These are phyloP conservation scores for Oryza glaberrima DNA, from an alignment of 176 grass and related monocot genomes.

Conservation along the genomic window DNA sequence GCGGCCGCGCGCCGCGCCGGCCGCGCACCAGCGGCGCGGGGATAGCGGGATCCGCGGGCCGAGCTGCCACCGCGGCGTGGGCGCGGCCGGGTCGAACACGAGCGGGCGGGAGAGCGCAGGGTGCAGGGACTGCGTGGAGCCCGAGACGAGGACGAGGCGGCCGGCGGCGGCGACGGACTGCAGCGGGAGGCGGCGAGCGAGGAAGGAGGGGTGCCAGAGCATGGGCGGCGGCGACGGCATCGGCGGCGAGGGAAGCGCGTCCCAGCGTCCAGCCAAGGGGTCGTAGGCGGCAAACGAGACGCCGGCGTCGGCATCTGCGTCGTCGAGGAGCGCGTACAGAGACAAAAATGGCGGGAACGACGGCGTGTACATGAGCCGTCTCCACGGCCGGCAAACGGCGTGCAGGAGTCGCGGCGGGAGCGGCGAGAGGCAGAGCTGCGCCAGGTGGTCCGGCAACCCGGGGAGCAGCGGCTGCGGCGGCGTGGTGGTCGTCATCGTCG, in stretches of 20 bases:
- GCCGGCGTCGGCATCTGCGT: not conserved
- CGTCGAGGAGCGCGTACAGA: constrained; percentile 62
- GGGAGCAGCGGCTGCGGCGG: constrained; percentile 53
- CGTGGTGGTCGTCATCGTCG: no score
- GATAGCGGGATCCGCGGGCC: constrained; percentile 65
- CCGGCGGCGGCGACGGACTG: constrained; percentile 55
- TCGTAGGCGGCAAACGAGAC: constrained; percentile 67
- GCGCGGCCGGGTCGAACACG: constrained; percentile 57
- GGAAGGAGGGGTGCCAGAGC: constrained; percentile 71
- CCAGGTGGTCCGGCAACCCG: constrained; percentile 83
- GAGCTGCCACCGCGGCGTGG: constrained; percentile 45
- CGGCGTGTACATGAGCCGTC: constrained; percentile 63
- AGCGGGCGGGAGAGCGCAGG: constrained; percentile 72
- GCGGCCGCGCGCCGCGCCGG: constrained; percentile 47
- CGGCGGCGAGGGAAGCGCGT: constrained; percentile 50
- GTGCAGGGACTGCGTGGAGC: constrained; percentile 55
- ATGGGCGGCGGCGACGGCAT: constrained; percentile 43
- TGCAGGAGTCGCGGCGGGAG: constrained; percentile 59
- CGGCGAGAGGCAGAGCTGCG: constrained; percentile 61
- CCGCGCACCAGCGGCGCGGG: constrained; percentile 85
- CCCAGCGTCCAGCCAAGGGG: constrained; percentile 51
- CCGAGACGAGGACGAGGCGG: constrained; percentile 60
- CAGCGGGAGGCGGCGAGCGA: constrained; percentile 71
- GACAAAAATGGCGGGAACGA: constrained; percentile 63
- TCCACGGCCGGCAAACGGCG: constrained; percentile 72